These are phyloP conservation scores for Saccharomycopsis amapae DNA, from an alignment of 805 yeast genomes.

Conservation along the genomic window DNA sequence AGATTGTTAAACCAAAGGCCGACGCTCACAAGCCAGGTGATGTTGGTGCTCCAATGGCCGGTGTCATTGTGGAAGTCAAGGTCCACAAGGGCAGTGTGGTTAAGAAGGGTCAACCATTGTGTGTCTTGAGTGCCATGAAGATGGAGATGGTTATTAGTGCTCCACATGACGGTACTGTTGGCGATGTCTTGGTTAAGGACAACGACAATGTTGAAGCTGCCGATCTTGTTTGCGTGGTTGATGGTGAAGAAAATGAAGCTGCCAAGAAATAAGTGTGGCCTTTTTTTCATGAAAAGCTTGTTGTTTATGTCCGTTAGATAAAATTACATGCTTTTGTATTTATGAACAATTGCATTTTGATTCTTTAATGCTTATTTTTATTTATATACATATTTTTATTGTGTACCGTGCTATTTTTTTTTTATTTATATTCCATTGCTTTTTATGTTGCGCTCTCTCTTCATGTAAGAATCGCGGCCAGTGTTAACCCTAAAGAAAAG, in stretches of 20 bases:
- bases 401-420: no score
- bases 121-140: conserved; percentile 95
- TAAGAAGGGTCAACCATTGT: conserved; percentile 93
- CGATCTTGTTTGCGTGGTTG: conserved; percentile 69
- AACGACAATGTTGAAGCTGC: conserved; percentile 95
- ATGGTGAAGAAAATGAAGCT: conserved; percentile 25
- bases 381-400: no score
- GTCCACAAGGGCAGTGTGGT: conserved; percentile 82
- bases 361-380: no score
- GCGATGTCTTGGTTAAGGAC: conserved; percentile 69
- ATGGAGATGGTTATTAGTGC: conserved; percentile 99
- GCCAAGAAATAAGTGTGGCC: no score
- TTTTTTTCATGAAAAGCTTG: no score
- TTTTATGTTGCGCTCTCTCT: no score
- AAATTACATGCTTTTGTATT: no score
- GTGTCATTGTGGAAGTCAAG: conserved; percentile 92
- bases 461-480: no score
- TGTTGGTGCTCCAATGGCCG: conserved; percentile 99
- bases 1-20: conserved; percentile 85
- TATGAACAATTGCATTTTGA: no score
- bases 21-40: conserved; percentile 81
- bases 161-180: conserved; percentile 78
- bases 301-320: no score
- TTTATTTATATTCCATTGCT: no score
- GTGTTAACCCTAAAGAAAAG: no score